Conservation (phyloP, 2,329 filamentous ascomycete genomes). For the Microdochium trichocladiopsis region DNA sequence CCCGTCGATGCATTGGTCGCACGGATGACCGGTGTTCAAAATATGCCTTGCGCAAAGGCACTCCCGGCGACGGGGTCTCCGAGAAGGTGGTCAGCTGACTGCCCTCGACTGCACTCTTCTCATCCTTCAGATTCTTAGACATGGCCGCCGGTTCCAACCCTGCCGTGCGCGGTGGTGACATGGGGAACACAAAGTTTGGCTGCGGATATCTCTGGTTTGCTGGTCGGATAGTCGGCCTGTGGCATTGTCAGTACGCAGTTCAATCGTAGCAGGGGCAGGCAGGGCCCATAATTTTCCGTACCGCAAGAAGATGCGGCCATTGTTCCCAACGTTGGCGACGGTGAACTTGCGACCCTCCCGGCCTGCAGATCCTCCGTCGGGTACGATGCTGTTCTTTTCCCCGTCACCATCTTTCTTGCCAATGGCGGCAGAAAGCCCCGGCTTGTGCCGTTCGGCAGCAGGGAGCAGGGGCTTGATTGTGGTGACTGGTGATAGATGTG, state of each 20-base stretch:
- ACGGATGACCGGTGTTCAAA: conserved; percentile 13
- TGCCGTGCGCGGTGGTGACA: conserved; percentile 53
- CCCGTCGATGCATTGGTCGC: conserved; percentile 35
- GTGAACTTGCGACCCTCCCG: conserved; percentile 68
- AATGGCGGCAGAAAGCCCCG: neutral
- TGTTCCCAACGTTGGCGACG: conserved; percentile 76
- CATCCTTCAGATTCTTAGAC: conserved; percentile 18
- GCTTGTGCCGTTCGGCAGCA: neutral
- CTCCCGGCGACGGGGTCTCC: conserved; percentile 17
- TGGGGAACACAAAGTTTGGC: conserved; percentile 52
- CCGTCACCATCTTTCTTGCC: neutral
- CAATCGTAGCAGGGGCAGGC: too few species aligned
- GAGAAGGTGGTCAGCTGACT: conserved; percentile 28
- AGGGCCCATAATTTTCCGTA: too few species aligned
- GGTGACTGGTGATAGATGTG: neutral
- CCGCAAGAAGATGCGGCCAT: conserved; percentile 77
- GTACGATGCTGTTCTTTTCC: conserved; percentile 27
- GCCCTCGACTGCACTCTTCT: conserved; percentile 21
- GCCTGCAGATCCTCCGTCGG: conserved; percentile 53
- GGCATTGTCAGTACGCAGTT: conserved; percentile 11
- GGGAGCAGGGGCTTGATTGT: neutral
- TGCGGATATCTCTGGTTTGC: conserved; percentile 55
- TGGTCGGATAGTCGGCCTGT: conserved; percentile 54
- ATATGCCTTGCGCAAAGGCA: conserved; percentile 24
- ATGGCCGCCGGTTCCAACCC: conserved; percentile 40